Base-by-base conservation (phyloP, 495 filamentous ascomycete species). In the Lepraria neglecta region DNA sequence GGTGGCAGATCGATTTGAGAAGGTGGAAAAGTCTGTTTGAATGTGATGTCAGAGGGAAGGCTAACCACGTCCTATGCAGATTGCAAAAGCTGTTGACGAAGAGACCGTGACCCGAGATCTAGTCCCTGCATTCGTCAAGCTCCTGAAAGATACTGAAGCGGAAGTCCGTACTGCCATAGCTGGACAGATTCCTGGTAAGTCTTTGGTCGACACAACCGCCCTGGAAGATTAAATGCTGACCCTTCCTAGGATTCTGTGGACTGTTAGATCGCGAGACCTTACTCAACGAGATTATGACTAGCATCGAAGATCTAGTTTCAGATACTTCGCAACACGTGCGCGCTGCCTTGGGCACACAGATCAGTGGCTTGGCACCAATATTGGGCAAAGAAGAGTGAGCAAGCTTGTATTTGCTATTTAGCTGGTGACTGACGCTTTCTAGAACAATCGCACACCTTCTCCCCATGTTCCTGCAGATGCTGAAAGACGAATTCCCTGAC, bases 391-490 rank as follows among this genome's bases (percentile, higher is more conserved):
- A 98, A 69, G 91, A 98, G 91, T 96, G 78, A 72, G 89, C 15
- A 27, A 56, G 45, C 15, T 42, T 45, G 14, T 3, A 5, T 47
- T 28, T 7, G 10, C 28, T 30, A 21, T 51, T 46, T 40, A 5
- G 42, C 53, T 52, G 60, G 61, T 68, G 28, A 65, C 63, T 67
- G 58, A 70, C 45, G 44, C 48, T 58, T 66, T 42, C 0, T 62
- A 95, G 90, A 73, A 98, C 94, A 43, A 97, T 96, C 64, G 83
- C 91, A 60, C 94, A 97, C 68, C 88, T 98, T 62, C 84, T 98
- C 45, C 94, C 94, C 43, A 98, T 98, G 95, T 98, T 98, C 76
- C 80, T 97, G 43, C 89, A 95, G 71, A 98, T 98, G 94, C 85
- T 98, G 54, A 98, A 98, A 77, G 94, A 98, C 71, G 94, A 98